Percentiles rank a stretch among this genome's conserved stretches.
phyloP scores from a whole-genome alignment of 768 basidiomycete genomes.

The Tricholoma sp. region DNA sequence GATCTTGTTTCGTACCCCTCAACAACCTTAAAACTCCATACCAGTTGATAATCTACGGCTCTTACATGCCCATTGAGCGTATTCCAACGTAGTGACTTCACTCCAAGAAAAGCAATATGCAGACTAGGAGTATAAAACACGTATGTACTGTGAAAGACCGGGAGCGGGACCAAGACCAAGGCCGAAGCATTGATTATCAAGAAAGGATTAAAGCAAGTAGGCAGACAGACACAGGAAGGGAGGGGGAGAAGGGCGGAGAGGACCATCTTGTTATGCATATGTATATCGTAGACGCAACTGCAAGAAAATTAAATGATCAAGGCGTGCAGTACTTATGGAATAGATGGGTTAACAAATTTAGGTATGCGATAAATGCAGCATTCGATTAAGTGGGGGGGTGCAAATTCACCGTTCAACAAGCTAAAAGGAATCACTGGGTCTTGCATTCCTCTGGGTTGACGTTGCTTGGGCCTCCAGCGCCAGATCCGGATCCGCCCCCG shows the following conservation, averaged over 20 bases:
- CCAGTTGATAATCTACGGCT: no score
- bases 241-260: background rate
- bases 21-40: no score
- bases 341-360: background rate
- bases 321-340: background rate
- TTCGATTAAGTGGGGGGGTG: background rate
- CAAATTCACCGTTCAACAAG: background rate
- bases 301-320: background rate
- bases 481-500: constrained; percentile 13
- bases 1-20: no score
- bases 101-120: background rate
- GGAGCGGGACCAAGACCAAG: background rate
- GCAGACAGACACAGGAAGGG: background rate
- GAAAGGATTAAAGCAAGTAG: background rate
- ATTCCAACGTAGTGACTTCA: no score
- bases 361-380: background rate
- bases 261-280: background rate
- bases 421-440: constrained; percentile 55
- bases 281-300: background rate
- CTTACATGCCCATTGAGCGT: no score
- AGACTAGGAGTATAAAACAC: background rate
- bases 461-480: constrained; percentile 34
- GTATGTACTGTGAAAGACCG: background rate
- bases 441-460: constrained; percentile 86
- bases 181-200: background rate